Evolutionary conservation across 1,284 basidiomycete species (phyloP).

Genomic region (Heterobasidion annosum): DNA sequence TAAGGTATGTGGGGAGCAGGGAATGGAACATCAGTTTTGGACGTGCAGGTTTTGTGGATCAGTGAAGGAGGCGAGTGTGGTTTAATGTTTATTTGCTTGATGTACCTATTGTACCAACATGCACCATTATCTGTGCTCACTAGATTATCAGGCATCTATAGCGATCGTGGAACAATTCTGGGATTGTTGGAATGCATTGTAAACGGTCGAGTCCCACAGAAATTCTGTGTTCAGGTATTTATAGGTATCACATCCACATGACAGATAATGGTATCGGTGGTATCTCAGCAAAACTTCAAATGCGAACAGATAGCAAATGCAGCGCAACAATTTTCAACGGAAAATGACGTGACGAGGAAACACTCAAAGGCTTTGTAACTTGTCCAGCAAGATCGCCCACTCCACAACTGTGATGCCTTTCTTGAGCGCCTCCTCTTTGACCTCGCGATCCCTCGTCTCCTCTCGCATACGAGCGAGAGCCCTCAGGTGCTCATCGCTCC

Average conservation of each 20-base stretch:
- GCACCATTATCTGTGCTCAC: neutral
- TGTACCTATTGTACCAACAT: neutral
- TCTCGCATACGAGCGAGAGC: slow-evolving; percentile 52
- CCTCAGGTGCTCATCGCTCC: slow-evolving; percentile 45
- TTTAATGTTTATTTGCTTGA: slow-evolving; percentile 1
- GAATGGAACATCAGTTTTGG: slow-evolving; percentile 62
- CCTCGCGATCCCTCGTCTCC: slow-evolving; percentile 54
- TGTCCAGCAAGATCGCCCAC: slow-evolving; percentile 68
- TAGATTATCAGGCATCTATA: neutral
- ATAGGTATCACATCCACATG: no score
- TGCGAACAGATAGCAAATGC: neutral
- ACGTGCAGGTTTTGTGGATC: slow-evolving; percentile 65
- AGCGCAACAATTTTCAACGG: neutral
- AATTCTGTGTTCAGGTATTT: no score
- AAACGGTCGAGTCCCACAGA: no score
- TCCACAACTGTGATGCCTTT: slow-evolving; percentile 61
- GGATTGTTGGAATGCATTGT: no score
- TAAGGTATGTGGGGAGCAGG: slow-evolving; percentile 52
- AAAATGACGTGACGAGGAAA: neutral
- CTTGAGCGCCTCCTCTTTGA: slow-evolving; percentile 56
- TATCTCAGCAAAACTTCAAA: neutral
- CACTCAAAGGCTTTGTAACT: neutral
- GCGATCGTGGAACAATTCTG: no score
- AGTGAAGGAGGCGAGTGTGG: slow-evolving; percentile 42
- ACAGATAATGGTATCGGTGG: neutral